Evolutionary conservation across 1,284 basidiomycete species (phyloP), one percentile per base, ranked within the genome.

Genomic region (Coniophora puteana): DNA sequence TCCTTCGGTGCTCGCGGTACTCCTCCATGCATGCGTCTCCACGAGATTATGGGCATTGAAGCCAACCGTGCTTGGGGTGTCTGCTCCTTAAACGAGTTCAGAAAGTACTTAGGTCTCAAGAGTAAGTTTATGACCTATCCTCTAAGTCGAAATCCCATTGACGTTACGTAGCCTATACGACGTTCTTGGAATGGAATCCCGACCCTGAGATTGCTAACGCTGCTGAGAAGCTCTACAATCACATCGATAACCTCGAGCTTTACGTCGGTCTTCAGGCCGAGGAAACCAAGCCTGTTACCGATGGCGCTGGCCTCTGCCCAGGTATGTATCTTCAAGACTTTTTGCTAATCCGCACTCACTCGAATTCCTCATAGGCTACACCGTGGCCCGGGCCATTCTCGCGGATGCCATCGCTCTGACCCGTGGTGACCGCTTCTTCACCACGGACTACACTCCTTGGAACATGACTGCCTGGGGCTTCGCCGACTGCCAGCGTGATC

Each of bases 351-450:
- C n/a, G 21, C 22, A 3, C 13, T 37, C 18, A 14, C 27, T 39
- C 20, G 23, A 14, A 17, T 18, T 26, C 31, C 21, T 29, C 16
- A 4, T 33, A 81, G 84, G 83, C 8, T 92, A 88, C 62, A 93
- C 92, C 7, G 80, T 90, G 54, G 85, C 83, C 51, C 79, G 91
- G 28, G 91, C 89, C 12, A 94, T 94, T 53, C 77, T 94, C 27
- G 80, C 82, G 50, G 91, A 93, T 56, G 90, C 89, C n/a, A 86
- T 89, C 41, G 82, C 87, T 4, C 76, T 93, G 37, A 89, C 85
- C 33, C 83, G 90, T 43, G 81, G 88, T 21, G 89, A 93, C 53
- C 74, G 90, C 35, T 88, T 83, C 72, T 88, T 80, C 66, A 93
- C 89, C 1, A 70, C 82, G 25, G 90, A 93, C 57, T 87, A 79